Evolutionary conservation across 163 green algal species (phyloP), one percentile per base, ranked within the genome.

Genomic region (Chloroidium sp.): DNA sequence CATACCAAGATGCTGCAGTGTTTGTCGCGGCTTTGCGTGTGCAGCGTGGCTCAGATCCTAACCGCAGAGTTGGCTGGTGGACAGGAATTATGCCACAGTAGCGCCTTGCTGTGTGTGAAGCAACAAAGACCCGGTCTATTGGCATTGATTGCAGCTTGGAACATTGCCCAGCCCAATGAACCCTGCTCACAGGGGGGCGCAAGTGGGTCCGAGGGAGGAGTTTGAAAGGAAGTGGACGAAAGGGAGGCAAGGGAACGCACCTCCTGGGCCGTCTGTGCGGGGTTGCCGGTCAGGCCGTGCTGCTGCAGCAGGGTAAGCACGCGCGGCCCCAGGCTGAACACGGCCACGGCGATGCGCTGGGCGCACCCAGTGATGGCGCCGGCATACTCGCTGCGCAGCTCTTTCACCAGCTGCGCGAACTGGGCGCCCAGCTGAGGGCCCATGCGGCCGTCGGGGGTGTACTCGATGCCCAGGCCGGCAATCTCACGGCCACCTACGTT

Each of bases 351-450:
- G 84, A 96, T 88, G n/a, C 89, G 85, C 82, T 90, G 82, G 36
- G 88, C 90, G 79, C 81, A 89, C 57, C 83, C 79, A 4, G 87
- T 90, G 62, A 94, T 86, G 2, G 86, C 88, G 2, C 86, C 86
- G 59, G 86, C 90, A 83, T 95, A 96, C 83, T 93, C 88, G 10
- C 83, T 92, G 69, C 92, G 90, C 84, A 95, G 83, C 87, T 96
- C 92, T 85, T 95, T 94, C 67, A 95, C 90, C 74, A 94, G 84
- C 83, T 93, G 87, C 4, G 91, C 90, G 80, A 92, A 93, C 80
- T 95, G 92, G 6, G 90, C 92, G 1, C 92, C 92, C 69, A 96
- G 86, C 57, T 89, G 83, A 4, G 92, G 86, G 10, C 87, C 89
- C 10, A 62, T 69, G 69, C 69, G 6, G 13, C 78, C 78, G 59